These are phyloP conservation scores for Tylopilus intermedius DNA, from an alignment of 768 basidiomycete genomes.

Conservation along the genomic window DNA sequence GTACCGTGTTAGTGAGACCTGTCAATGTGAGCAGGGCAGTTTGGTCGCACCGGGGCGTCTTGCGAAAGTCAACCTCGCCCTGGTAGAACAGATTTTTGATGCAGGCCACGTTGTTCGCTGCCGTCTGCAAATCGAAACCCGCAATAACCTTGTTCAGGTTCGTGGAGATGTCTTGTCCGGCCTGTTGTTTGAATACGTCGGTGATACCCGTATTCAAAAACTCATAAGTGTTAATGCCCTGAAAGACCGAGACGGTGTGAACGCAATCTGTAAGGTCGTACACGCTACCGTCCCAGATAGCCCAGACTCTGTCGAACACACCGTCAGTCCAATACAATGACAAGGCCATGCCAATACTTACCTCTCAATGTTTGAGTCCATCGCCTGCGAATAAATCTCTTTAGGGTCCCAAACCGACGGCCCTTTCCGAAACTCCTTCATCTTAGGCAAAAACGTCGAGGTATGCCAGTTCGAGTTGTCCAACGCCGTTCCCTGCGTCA, in stretches of 20 bases:
- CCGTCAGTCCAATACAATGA: neutral
- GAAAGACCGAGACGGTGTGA: constrained; percentile 54
- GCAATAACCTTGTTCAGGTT: constrained; percentile 55
- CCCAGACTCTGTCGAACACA: constrained; percentile 62
- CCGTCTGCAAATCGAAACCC: constrained; percentile 43
- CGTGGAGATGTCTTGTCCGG: constrained; percentile 81
- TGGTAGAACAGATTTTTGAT: constrained; percentile 75
- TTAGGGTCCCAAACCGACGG: constrained; percentile 61
- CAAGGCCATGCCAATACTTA: neutral
- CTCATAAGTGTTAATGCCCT: constrained; percentile 44
- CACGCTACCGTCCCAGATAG: constrained; percentile 53
- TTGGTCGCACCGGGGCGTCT: constrained; percentile 27
- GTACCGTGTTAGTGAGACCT: constrained; percentile 1
- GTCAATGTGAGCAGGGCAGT: neutral
- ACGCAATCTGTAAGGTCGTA: constrained; percentile 91
- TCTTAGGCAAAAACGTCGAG: constrained; percentile 63
- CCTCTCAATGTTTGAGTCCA: constrained; percentile 46
- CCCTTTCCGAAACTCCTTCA: constrained; percentile 76
- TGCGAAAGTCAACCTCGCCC: constrained; percentile 76
- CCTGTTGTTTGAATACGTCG: constrained; percentile 69
- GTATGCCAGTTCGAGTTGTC: constrained; percentile 70
- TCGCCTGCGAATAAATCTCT: constrained; percentile 43
- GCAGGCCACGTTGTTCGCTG: constrained; percentile 54
- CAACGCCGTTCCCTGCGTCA: constrained; percentile 40
- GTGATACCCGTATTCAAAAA: constrained; percentile 68